phyloP scores from a whole-genome alignment of 2,329 filamentous ascomycete genomes.

The Talaromyces amestolkiae region DNA sequence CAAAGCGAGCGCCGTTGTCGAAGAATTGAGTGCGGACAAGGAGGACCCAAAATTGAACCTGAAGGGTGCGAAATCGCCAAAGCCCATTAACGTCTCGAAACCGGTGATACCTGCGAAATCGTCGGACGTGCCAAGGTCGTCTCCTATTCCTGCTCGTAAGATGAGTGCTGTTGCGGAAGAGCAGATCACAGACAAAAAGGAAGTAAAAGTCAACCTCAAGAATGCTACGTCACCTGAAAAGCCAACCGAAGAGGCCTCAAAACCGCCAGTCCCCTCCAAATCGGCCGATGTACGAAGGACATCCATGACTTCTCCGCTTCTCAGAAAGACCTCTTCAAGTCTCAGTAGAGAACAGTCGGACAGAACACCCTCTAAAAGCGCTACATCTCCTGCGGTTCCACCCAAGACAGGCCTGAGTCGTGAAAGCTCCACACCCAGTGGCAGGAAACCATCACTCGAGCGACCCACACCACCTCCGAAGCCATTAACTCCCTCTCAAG shows the following conservation, averaged over 20 bases:
- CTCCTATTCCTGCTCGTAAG: slow-evolving; percentile 8
- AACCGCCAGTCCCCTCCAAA: slow-evolving; percentile 7
- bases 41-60: background rate
- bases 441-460: slow-evolving; percentile 5
- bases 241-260: background rate
- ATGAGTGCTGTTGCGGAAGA: background rate
- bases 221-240: background rate
- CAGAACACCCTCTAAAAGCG: background rate
- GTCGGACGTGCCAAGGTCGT: slow-evolving; percentile 27
- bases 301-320: background rate
- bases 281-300: background rate
- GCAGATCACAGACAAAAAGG: background rate
- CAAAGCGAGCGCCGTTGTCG: background rate
- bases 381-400: slow-evolving; percentile 7
- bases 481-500: slow-evolving; percentile 54
- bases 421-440: slow-evolving; percentile 1
- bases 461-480: slow-evolving; percentile 21
- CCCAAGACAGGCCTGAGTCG: slow-evolving; percentile 8
- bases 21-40: slow-evolving; percentile 1
- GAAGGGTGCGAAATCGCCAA: background rate
- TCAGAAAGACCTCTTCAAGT: background rate
- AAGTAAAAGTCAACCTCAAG: background rate
- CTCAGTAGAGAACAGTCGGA: slow-evolving; percentile 1
- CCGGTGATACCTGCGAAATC: slow-evolving; percentile 29
- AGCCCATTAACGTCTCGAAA: slow-evolving; percentile 20